Percentiles rank a stretch among this genome's conserved stretches.
These are phyloP conservation scores for Fusarium brachygibbosum DNA, from an alignment of 2,329 filamentous ascomycete species.

Conservation along the genomic window DNA sequence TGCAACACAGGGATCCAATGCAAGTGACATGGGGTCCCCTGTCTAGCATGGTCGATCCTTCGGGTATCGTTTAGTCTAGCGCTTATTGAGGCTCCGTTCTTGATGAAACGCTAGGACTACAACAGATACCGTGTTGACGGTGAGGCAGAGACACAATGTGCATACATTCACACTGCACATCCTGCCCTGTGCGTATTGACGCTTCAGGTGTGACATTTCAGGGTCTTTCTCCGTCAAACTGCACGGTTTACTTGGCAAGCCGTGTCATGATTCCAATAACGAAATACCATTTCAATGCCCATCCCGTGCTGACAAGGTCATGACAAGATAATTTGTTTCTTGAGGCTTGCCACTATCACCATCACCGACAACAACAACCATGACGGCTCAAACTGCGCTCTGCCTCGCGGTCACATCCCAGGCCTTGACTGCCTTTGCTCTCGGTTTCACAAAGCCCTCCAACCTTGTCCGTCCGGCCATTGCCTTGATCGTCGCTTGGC, in stretches of 20 bases:
- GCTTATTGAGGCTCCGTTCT: background rate
- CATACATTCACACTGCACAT: background rate
- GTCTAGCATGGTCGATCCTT: background rate
- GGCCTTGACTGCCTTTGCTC: conserved; percentile 6
- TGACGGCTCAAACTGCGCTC: conserved; percentile 9
- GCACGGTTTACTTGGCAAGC: background rate
- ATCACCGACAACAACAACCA: background rate
- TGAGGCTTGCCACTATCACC: background rate
- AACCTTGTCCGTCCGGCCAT: background rate
- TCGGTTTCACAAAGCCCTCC: conserved; percentile 21
- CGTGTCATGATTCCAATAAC: background rate
- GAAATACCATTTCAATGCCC: background rate
- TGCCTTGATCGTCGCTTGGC: background rate
- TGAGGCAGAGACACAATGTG: background rate
- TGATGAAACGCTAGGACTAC: conserved; percentile 2
- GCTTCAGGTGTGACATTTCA: background rate
- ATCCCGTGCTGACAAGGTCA: background rate
- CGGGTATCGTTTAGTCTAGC: background rate
- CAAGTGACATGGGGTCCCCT: too few species aligned
- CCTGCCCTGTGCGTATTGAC: background rate
- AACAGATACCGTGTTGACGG: background rate
- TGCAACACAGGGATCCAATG: too few species aligned
- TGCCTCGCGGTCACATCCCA: conserved; percentile 23
- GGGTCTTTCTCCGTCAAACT: background rate
- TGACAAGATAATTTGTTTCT: background rate